Base-by-base conservation (phyloP, 805 yeast genomes). In the Nakazawaea wyomingensis region DNA sequence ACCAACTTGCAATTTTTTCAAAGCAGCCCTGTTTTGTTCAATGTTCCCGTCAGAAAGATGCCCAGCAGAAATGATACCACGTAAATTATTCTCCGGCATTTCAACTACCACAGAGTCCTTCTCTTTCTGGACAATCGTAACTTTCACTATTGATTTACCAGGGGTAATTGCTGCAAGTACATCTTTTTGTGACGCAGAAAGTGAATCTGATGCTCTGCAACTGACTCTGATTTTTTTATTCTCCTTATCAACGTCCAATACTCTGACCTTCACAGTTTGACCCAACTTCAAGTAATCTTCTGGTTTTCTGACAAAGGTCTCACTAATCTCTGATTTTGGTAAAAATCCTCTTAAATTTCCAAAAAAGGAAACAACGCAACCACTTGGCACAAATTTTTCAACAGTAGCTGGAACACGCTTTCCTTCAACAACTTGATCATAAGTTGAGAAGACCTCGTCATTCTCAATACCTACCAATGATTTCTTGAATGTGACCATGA, bases 301-400 rank as follows among this genome's bases (percentile, higher is more conserved):
- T 16, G 96, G 89, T 43, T 78, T 76, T 40, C 70, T 72, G 31
- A 90, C 93, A 59, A 76, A 86, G 1, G 96, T 80, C 63, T 93
- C 98, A 42, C 95, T 83, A 54, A 93, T 85, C 66, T 93, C 98
- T 43, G 82, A 69, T 50, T 81, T 78, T 24, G 99, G 98, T 48
- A 93, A 68, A 59, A 78, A 90, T 0, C 89, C 99, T 50, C 72
- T 76, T 34, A 86, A 60, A 41, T 72, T 71, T 43, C 93, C 95
- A 55, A 87, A 90, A 56, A 93, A 89, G 13, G 89, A 76, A 5
- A 93, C 79, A 34, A 89, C 66, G 37, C 86, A 95, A 54, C 99
- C 99, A 45, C 74, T 70, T 45, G 82, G 80, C 38, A 77, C 76
- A 52, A 91, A 74, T 27, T 75, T 69, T 47, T 81, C 81, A 35